Base-by-base conservation (phyloP, 441 rosid genomes). In the Monsonia emarginata region DNA sequence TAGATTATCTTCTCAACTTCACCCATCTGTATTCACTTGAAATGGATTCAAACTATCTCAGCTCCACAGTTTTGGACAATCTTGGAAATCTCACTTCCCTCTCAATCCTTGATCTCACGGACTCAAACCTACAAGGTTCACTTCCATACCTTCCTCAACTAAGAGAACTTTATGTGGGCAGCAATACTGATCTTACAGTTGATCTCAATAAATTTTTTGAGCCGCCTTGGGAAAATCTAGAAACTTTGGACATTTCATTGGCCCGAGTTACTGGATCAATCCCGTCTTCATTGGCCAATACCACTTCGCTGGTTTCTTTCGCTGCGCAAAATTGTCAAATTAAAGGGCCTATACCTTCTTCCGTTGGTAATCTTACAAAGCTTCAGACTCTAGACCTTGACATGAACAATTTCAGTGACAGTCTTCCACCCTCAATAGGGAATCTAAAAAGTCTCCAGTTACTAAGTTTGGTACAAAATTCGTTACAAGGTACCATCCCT, bases 331-430 rank as follows among this genome's bases (percentile, higher is more conserved):
- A 61, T 70, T 70, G 72, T 52, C 56, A 50, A 0, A 67, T 77
- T 60, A 62, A 67, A 40, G 78, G 80, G 4, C 28, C 25, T 1
- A 44, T 73, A 54, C 75, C 70, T 26, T 36, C 75, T 57, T 73
- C 75, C 31, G 40, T 77, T 42, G 46, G 56, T 25, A 70, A 77
- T 24, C 70, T 77, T 46, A 63, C 75, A 0, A 19, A 26, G n/a
- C 5, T 67, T 40, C 61, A 64, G 44, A 22, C 0, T 0, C 62
- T 73, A 63, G 0, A 0, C 0, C 75, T 73, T 10, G 58, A 40
- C 5, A 10, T 67, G 4, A 69, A 72, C 59, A 26, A 56, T 11
- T 19, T 71, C 8, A 63, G 19, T 16, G 75, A 76, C 13, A 60
- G 31, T 4, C 26, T 68, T 24, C 70, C 76, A 32, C 50, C 67